phyloP scores from a whole-genome alignment of 371 early-diverging fungal species.

The Mucor racemosus region DNA sequence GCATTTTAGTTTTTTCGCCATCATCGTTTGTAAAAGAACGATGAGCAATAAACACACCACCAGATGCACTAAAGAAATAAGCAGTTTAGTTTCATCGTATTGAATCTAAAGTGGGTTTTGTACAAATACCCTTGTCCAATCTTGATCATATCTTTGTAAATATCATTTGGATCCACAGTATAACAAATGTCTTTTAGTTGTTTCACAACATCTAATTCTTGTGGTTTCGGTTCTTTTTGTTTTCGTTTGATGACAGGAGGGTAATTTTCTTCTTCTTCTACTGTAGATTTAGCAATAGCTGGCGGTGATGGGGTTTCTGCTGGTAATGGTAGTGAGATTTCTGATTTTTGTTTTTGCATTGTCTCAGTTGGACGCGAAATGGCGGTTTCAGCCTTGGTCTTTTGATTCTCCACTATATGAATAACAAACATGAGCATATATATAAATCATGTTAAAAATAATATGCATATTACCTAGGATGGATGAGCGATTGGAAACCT shows the following conservation, averaged over 20 bases:
- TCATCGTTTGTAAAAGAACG: constrained; percentile 27
- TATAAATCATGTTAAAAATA: not conserved
- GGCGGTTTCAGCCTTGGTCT: not conserved
- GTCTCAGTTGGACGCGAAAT: constrained; percentile 1
- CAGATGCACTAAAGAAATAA: constrained; percentile 32
- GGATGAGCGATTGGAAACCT: constrained; percentile 23
- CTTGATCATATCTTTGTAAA: constrained; percentile 79
- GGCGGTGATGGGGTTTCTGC: not conserved
- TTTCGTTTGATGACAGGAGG: constrained; percentile 28
- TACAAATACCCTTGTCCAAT: constrained; percentile 84
- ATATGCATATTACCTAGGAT: constrained; percentile 5
- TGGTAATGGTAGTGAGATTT: not conserved
- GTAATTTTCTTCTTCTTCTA: constrained; percentile 5
- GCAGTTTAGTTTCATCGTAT: not conserved
- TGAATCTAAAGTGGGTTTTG: too few relatives aligned
- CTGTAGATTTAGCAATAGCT: not conserved
- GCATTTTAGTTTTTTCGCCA: constrained; percentile 37
- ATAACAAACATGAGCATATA: too few relatives aligned
- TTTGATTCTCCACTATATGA: not conserved
- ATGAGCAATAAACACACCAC: constrained; percentile 70
- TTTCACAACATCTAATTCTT: constrained; percentile 71
- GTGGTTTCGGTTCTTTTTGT: constrained; percentile 19
- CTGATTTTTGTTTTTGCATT: not conserved
- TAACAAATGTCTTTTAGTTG: constrained; percentile 84
- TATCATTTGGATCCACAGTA: constrained; percentile 79